Evolutionary conservation across 345 rosid genomes (phyloP), one percentile per base, ranked within the genome.

Genomic region (Microcos paniculata): DNA sequence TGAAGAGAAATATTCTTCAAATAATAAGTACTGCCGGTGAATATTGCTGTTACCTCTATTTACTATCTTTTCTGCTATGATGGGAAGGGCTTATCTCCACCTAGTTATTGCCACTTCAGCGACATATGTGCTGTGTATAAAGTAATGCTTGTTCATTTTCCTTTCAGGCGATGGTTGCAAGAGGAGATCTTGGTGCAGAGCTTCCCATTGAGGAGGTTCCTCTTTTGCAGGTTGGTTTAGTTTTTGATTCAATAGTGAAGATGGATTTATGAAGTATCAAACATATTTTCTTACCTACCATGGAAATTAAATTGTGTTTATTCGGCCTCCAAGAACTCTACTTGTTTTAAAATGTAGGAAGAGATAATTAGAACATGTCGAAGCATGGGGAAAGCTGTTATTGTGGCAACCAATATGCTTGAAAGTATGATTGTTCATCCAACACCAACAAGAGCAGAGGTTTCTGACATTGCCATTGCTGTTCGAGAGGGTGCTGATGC

Each of bases 171-270:
- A 96, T 96, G 99, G 99, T 96, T 78, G 99, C 99, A 73, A 89
- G 99, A 90, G 99, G 99, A 83, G 99, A 96, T 87, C 99, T 96
- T 83, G 99, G 99, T 76, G 98, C 99, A 65, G 98, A 96, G 90
- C 98, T 96, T 81, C 99, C 99, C 33, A 92, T 93, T 53, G 99
- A 96, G 89, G 99, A 93, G 85, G 99, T 93, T 67, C 98, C 99
- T 67, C 94, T 96, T 83, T 84, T 96, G 79, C 99, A 96, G 96
- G 98, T 93, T 83, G 63, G 74, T 79, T 53, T 35, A 53, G 57
- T 80, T 73, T 78, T 69, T 79, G n/a, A 46, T 77, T 51, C 35
- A 71, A 68, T 56, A 66, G 52, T 70, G 51, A 49, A 30, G 28
- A 69, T 30, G 53, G 77, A 72, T 52, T 38, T 61, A 51, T 46